phyloP scores from a whole-genome alignment of 1,139 yeast genomes.

The Geotrichum citri-aurantii region DNA sequence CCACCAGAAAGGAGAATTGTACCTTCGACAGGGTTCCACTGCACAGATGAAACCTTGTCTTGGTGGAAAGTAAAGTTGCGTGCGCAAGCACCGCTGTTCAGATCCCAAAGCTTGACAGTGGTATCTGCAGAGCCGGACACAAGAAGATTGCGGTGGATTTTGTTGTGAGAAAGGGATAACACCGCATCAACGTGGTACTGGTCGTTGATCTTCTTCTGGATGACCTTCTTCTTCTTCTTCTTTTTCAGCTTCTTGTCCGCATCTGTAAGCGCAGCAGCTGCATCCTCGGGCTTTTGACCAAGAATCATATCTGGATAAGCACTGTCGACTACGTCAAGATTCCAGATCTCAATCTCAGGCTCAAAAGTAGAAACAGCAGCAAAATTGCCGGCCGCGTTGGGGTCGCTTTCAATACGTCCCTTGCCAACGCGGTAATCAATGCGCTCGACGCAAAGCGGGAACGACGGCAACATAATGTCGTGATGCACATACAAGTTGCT shows the following conservation, averaged over 20 bases:
- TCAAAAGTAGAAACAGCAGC: conserved; percentile 97
- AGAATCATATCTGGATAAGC: conserved; percentile 91
- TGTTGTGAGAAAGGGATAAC: conserved; percentile 78
- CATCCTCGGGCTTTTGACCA: conserved; percentile 64
- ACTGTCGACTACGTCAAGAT: conserved; percentile 83
- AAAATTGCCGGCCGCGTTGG: conserved; percentile 60
- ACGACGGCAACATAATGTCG: conserved; percentile 93
- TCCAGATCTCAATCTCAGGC: conserved; percentile 97
- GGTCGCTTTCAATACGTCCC: conserved; percentile 25
- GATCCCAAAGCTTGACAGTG: conserved; percentile 94
- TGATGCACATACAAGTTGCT: conserved; percentile 86
- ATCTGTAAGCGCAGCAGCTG: conserved; percentile 38
- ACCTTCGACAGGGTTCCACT: conserved; percentile 78
- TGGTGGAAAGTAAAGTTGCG: conserved; percentile 48
- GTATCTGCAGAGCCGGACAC: conserved; percentile 95
- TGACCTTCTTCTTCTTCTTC: conserved; percentile 50
- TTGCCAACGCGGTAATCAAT: conserved; percentile 52
- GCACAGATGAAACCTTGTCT: conserved; percentile 78
- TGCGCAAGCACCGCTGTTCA: conserved; percentile 67
- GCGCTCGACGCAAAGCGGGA: conserved; percentile 97
- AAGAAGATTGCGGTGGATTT: conserved; percentile 71
- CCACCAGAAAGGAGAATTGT: conserved; percentile 87
- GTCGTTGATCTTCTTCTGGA: conserved; percentile 49
- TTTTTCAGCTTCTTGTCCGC: conserved; percentile 36
- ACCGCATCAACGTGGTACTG: conserved; percentile 94